These are phyloP conservation scores for Globisporangium canariense DNA, from an alignment of 352 stramenopile genomes.

Conservation along the genomic window DNA sequence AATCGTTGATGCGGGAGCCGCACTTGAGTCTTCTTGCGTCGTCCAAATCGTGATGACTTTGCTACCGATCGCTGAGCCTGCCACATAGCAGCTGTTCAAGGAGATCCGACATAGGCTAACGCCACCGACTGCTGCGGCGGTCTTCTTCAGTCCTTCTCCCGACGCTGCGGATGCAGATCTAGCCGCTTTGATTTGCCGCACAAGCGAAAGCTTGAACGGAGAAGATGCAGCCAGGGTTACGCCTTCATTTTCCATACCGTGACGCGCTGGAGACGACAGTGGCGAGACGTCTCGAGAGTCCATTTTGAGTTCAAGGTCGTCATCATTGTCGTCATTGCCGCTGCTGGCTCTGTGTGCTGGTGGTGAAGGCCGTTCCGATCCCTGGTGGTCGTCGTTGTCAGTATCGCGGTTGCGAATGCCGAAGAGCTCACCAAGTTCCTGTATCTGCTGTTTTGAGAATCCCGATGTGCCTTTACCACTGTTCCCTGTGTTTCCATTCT, in stretches of 20 bases:
- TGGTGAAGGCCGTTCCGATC: not conserved
- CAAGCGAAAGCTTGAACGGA: not conserved
- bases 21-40: not conserved
- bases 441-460: constrained; percentile 43
- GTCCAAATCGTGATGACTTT: constrained; percentile 12
- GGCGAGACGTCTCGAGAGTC: not conserved
- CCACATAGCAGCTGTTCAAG: constrained; percentile 1
- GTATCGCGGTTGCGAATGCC: constrained; percentile 25
- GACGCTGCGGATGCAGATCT: not conserved
- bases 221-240: not conserved
- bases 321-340: not conserved
- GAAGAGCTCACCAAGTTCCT: constrained; percentile 50
- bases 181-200: not conserved
- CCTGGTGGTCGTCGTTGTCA: not conserved
- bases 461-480: constrained; percentile 19
- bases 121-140: not conserved
- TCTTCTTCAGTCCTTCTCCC: not conserved
- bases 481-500: constrained; percentile 26
- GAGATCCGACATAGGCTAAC: constrained; percentile 7
- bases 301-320: not conserved
- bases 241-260: not conserved
- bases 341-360: not conserved
- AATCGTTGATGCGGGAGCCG: constrained; percentile 5
- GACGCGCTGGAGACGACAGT: not conserved
- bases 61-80: not conserved